Base-by-base conservation (phyloP, 2,329 filamentous ascomycete genomes). In the Rhexocercosporidium sp. region DNA sequence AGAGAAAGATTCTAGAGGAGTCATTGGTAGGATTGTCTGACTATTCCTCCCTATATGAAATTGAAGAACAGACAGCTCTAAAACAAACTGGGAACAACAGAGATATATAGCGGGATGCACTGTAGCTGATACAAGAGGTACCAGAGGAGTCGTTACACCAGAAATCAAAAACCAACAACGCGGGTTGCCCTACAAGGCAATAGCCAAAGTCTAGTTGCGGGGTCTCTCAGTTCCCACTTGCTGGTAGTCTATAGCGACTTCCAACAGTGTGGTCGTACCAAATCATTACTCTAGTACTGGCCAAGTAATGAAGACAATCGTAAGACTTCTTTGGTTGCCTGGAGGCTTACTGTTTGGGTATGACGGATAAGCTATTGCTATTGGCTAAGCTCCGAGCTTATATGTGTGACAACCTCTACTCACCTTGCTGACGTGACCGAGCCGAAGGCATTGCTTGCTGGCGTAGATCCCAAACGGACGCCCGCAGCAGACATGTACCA, bases 1-100 rank as follows among this genome's bases (percentile, higher is more conserved):
- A 1, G 41, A 29, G 27, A 68, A 66, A 20, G 56, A 61, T 16
- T 67, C 11, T 51, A 62, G 20, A 47, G 37, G 16, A 12, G 39
- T 39, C 37, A 62, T 39, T 37, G 27, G n/a, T 22, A 25, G 20
- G 46, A 11, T 14, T 47, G 11, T 51, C 31, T 53, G 31, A 41
- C 4, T 12, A 29, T 37, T 46, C 3, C 7, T 27, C 22, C 1
- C 27, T 18, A 5, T 46, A 31, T 51, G n/a, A 11, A 34, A 2
- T 16, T 14, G 20, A 18, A 14, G 18, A 39, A 25, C 2, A 41
- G 12, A 39, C 41, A 20, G 12, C 18, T 25, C 20, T 22, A 25
- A 41, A 20, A 12, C 8, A 22, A 41, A n/a, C 8, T 27, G 31
- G 34, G 34, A 56, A 25, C 49, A 53, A 18, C 6, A 31, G 49